Evolutionary conservation across 495 filamentous ascomycete genomes (phyloP).

Genomic region (Aeminium ludgeri): DNA sequence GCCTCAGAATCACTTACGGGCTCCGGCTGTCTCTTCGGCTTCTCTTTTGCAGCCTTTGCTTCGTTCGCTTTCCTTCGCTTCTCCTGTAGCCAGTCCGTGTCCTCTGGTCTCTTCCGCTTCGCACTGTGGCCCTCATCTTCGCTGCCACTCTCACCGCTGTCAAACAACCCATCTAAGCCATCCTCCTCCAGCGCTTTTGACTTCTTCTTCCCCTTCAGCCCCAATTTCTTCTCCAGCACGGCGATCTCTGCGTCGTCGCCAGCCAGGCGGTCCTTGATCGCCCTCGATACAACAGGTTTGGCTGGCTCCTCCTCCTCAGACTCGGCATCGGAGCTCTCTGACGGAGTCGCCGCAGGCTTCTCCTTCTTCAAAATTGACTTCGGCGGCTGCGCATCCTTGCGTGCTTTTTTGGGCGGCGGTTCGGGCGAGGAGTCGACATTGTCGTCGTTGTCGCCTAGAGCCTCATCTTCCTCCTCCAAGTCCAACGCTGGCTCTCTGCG

Average conservation of each 20-base stretch:
- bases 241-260: constrained; percentile 79
- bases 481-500: constrained; percentile 13
- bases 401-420: constrained; percentile 1
- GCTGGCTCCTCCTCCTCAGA: constrained; percentile 5
- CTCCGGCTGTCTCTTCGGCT: constrained; percentile 14
- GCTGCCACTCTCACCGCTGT: constrained; percentile 34
- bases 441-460: constrained; percentile 12
- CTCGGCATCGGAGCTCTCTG: background rate
- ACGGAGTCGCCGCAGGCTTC: background rate
- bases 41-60: constrained; percentile 18
- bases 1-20: background rate
- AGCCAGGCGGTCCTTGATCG: constrained; percentile 44
- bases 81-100: constrained; percentile 36
- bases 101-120: constrained; percentile 38
- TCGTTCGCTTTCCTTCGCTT: constrained; percentile 44
- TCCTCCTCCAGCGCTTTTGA: constrained; percentile 70
- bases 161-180: constrained; percentile 64
- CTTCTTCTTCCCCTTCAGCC: constrained; percentile 62
- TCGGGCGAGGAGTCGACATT: constrained; percentile 11
- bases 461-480: background rate
- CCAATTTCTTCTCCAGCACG: constrained; percentile 74
- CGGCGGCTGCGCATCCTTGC: constrained; percentile 16
- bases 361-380: constrained; percentile 31
- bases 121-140: constrained; percentile 18
- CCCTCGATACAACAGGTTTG: constrained; percentile 16